Percentiles rank a stretch among this genome's conserved stretches.
These are phyloP conservation scores for Boletus patriciae DNA, from an alignment of 768 basidiomycete species.

Conservation along the genomic window DNA sequence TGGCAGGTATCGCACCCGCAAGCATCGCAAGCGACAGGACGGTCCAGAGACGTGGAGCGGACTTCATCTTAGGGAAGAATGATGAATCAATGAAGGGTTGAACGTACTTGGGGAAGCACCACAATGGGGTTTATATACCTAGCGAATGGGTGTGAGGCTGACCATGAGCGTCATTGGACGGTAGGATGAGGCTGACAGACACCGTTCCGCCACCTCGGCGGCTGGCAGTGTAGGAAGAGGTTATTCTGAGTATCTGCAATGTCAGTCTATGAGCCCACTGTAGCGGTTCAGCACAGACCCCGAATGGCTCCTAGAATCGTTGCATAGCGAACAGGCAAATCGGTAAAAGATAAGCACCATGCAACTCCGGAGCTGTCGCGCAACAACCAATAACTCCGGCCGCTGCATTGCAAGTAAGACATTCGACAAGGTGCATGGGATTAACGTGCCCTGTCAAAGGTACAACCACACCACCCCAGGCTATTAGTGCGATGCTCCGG, in stretches of 20 bases:
- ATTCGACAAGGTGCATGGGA: background rate
- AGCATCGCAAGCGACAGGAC: background rate
- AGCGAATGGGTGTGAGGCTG: background rate
- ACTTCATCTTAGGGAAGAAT: constrained; percentile 9
- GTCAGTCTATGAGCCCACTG: background rate
- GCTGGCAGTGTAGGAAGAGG: constrained; percentile 3
- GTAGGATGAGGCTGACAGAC: constrained; percentile 18
- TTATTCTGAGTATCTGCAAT: background rate
- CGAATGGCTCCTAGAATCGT: no score
- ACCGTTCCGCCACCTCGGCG: background rate
- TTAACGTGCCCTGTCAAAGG: no score
- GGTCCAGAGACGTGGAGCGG: background rate
- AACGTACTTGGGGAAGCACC: background rate
- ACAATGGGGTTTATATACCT: constrained; percentile 8
- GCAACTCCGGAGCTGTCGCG: background rate
- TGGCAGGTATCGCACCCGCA: constrained; percentile 8
- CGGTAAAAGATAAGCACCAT: background rate
- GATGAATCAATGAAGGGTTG: background rate
- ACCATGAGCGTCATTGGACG: background rate
- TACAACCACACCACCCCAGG: no score
- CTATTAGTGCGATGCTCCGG: no score
- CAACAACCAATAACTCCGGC: no score
- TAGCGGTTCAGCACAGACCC: background rate
- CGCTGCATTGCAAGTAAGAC: background rate
- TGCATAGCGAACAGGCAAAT: background rate